These are phyloP conservation scores for Neonectria punicea DNA, from an alignment of 2,329 filamentous ascomycete genomes.

Conservation along the genomic window DNA sequence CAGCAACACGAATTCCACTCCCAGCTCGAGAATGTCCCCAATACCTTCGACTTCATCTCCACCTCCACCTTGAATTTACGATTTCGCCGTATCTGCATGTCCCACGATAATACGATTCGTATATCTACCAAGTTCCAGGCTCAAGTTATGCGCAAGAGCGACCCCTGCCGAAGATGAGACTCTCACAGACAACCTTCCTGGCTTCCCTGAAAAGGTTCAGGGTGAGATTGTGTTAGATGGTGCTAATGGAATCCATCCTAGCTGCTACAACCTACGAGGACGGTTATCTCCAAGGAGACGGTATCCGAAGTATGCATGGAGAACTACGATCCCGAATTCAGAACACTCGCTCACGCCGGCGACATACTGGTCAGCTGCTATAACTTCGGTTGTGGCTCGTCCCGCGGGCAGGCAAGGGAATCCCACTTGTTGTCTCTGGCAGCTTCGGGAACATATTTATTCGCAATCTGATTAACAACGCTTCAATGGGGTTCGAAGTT, in stretches of 20 bases:
- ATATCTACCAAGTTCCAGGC: too few species aligned
- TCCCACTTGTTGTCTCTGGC: constrained; percentile 81
- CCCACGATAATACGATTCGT: too few species aligned
- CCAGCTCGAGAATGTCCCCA: constrained; percentile 65
- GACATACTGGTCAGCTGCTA: constrained; percentile 89
- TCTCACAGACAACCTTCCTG: constrained; percentile 79
- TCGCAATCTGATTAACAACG: constrained; percentile 84
- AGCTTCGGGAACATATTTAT: constrained; percentile 88
- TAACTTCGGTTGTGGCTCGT: constrained; percentile 88
- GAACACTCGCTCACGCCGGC: constrained; percentile 68
- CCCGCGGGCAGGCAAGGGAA: constrained; percentile 81
- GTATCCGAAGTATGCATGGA: constrained; percentile 95
- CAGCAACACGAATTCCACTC: constrained; percentile 62
- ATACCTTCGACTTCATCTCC: constrained; percentile 65
- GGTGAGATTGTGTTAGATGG: constrained; percentile 83
- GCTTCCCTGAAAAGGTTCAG: constrained; percentile 83
- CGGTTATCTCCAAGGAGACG: constrained; percentile 73
- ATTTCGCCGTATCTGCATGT: constrained; percentile 50
- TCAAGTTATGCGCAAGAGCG: constrained; percentile 53
- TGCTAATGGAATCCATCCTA: constrained; percentile 79
- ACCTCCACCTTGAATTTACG: constrained; percentile 62
- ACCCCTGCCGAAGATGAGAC: constrained; percentile 49
- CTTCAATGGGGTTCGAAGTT: constrained; percentile 76
- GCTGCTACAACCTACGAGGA: constrained; percentile 87
- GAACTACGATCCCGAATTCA: constrained; percentile 87